Evolutionary conservation across 495 filamentous ascomycete genomes (phyloP).

Genomic region (Hypomontagnella monticulosa): DNA sequence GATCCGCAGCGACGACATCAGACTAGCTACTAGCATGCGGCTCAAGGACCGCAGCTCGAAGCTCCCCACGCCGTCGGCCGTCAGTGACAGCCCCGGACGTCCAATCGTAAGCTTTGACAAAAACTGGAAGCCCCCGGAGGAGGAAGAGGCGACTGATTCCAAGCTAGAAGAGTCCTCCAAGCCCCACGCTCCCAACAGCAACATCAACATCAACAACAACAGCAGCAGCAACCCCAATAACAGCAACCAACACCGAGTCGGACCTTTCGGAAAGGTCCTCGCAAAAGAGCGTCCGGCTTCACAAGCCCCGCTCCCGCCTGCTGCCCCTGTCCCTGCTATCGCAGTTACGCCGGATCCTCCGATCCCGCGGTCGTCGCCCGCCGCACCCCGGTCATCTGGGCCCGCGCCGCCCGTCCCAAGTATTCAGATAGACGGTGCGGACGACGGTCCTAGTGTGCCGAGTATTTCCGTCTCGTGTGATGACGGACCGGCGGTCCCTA

Average conservation of each 20-base stretch:
- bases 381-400: constrained; percentile 39
- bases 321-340: constrained; percentile 64
- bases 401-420: constrained; percentile 48
- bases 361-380: constrained; percentile 46
- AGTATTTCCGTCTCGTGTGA: constrained; percentile 39
- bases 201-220: constrained; percentile 42
- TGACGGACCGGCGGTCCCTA: constrained; percentile 47
- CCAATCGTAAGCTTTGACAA: constrained; percentile 94
- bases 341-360: constrained; percentile 62
- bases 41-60: constrained; percentile 85
- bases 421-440: constrained; percentile 53
- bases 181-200: constrained; percentile 13
- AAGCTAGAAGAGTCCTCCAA: constrained; percentile 57
- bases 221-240: constrained; percentile 13
- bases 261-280: constrained; percentile 38
- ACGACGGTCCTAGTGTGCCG: constrained; percentile 43
- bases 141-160: constrained; percentile 63
- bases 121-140: constrained; percentile 74
- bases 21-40: constrained; percentile 88
- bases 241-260: constrained; percentile 36
- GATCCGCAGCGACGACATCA: constrained; percentile 84
- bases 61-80: constrained; percentile 83
- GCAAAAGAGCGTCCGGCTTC: constrained; percentile 43
- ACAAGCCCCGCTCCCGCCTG: constrained; percentile 45
- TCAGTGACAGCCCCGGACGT: constrained; percentile 83